Base-by-base conservation (phyloP, 768 basidiomycete species). In the Hydnum rufescens region DNA sequence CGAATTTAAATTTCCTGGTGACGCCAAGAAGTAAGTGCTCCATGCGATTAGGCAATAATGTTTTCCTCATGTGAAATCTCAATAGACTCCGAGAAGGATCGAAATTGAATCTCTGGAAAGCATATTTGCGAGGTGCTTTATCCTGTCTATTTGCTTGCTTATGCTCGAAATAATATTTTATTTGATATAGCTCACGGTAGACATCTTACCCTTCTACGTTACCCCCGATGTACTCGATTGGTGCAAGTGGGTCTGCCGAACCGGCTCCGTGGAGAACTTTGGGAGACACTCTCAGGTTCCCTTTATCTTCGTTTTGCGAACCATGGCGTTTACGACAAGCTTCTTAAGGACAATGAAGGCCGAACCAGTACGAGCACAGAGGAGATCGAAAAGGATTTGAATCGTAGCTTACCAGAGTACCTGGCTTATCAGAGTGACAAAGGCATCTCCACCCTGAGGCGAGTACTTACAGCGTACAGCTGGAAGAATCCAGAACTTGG, bases 331-430 rank as follows among this genome's bases (percentile, higher is more conserved):
- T 99, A 95, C 63, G 71, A 76, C 8, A 69, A 71, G 4, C 70
- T 97, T 16, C 66, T 96, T 3, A 72, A 76, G 51, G 77, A 86
- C 51, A 78, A 89, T 63, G 71, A 72, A 54, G 90, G 87, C 4
- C 74, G 77, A 54, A 80, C 76, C 22, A 88, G 73, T 49, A 83
- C 83, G 5, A 88, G 88, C 58, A 93, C 92, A 1, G 95, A 99
- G 62, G 95, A 99, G 63, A 99, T 99, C 42, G 95, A 97, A 69
- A 99, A 99, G 64, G 95, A 99, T 64, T 66, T 99, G 26, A 92
- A 95, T 65, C 74, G 95, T 32, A 90, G 87, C 68, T 68, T 99
- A 53, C 95, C 95, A 0, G 95, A 99, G 63, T 99, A 96, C 64
- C 80, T 87, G 18, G 95, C 89, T 2, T 99, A 95, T 63, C 95